Base-by-base conservation (phyloP, 805 yeast genomes). In the Cyberlindnera saturnus region DNA sequence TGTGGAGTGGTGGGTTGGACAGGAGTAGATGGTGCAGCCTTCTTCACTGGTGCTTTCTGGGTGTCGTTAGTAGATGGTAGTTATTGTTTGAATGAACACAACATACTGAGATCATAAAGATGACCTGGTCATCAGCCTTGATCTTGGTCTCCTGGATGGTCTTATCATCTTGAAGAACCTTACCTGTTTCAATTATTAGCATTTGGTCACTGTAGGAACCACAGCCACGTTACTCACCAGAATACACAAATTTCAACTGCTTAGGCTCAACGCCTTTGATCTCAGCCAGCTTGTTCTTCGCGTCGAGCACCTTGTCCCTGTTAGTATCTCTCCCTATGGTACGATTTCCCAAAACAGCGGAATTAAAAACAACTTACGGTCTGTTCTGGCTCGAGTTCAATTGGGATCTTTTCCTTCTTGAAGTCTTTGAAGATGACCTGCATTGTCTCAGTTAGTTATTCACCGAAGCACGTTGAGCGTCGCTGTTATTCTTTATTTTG, bases 241-340 rank as follows among this genome's bases (percentile, higher is more conserved):
- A 88, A 63, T 83, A 93, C 47, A 93, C 96, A 59, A 93, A 79
- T 68, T 90, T 91, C 61, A 91, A 79, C 58, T 82, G 90, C 3
- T 76, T 64, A 2, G 79, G 74, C 19, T 82, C 91, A 54, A 87
- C 82, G 14, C 74, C 78, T 55, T 86, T 84, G 44, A 74, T 69
- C 17, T 70, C 66, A 1, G 89, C 93, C 40, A 93, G 71, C 54
- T 78, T 77, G 55, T 79, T 81, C 65, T 90, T 91, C 16, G 81
- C 81, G n/a, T 79, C 70, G 13, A 73, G 60, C 30, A 82, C 74
- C 82, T 23, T 38, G 18, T 38, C 20, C 16, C 9, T 15, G 15
- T 15, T n/a, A 18, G n/a, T 20, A 29, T 35, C 19, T 23, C 31
- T 23, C 15, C 28, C 9, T 16, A 26, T 9, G 36, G 13, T 38